These are phyloP conservation scores for Typha latifolia DNA, from an alignment of 176 grass and related monocot genomes.

Conservation along the genomic window DNA sequence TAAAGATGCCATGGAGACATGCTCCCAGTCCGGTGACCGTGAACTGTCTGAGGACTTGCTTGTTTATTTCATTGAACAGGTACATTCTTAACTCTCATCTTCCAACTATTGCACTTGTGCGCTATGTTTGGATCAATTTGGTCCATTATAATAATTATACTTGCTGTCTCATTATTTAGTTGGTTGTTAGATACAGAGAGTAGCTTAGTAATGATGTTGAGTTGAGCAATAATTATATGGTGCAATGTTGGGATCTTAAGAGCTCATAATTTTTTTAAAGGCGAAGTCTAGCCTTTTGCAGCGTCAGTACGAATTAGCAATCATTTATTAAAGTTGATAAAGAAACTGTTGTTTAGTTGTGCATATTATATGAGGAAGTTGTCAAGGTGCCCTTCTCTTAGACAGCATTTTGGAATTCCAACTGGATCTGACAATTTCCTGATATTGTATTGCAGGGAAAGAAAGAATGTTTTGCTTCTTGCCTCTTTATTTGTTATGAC, in stretches of 20 bases:
- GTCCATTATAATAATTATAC: neutral
- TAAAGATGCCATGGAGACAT: slow-evolving; percentile 99
- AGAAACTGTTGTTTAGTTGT: no score
- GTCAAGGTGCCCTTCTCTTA: neutral
- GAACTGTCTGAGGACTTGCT: slow-evolving; percentile 89
- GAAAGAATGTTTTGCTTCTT: slow-evolving; percentile 98
- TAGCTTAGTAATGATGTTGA: no score
- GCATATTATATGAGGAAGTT: no score
- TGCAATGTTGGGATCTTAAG: no score
- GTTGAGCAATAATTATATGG: no score
- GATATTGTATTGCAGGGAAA: slow-evolving; percentile 62
- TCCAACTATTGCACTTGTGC: neutral
- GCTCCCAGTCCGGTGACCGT: slow-evolving; percentile 84
- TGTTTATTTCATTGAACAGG: slow-evolving; percentile 95
- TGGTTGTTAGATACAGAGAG: neutral
- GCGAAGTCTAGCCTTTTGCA: no score
- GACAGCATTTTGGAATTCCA: neutral
- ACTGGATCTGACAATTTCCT: neutral
- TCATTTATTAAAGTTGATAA: no score
- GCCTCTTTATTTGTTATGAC: slow-evolving; percentile 97
- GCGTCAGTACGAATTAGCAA: no score
- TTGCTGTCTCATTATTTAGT: neutral
- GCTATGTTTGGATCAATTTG: neutral
- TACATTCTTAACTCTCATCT: slow-evolving; percentile 3
- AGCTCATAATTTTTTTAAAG: no score